Evolutionary conservation across 2,329 filamentous ascomycete species (phyloP), one percentile per base, ranked within the genome.

Genomic region (Leptographium flavum): DNA sequence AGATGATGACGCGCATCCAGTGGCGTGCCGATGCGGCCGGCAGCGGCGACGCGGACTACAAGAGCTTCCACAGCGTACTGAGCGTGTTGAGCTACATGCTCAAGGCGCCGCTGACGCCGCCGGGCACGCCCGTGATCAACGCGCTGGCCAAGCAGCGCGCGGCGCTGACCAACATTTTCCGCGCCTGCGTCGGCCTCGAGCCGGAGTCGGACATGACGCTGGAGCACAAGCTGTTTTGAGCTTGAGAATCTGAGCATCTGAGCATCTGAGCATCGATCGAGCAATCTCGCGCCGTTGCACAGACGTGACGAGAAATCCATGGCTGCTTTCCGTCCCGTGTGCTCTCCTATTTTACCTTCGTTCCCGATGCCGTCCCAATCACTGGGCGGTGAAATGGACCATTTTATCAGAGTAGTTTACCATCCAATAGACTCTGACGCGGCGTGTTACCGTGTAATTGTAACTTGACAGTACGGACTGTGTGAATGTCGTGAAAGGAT

Each of bases 81-180:
- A 94, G 87, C 69, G 79, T 98, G 52, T 80, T 98, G 57, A 94
- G 87, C 76, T 98, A 95, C 74, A 98, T 98, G 92, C 83, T 98
- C 60, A 81, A 92, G 80, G 92, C 92, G 46, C 92, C 92, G 33
- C 66, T 96, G 63, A 95, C 88, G 32, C 92, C 92, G 41, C 82
- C 90, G 2, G 92, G 92, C 54, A 94, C 92, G 11, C 92, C 92
- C 4, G 92, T 98, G 49, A 76, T 98, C 69, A 98, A 98, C 60
- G 78, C 92, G 48, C 75, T 98, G 53, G 87, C 83, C 59, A 98
- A 98, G 77, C 92, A 98, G 74, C 87, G 92, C 54, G 83, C 79
- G 54, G 88, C 88, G 37, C 66, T 98, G 63, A 92, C 85, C 65
- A 98, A 98, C 73, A 95, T 98, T 68, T 94, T 98, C 81, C 87